Base-by-base conservation (phyloP, 2,329 filamentous ascomycete species). In the Nigrograna mackinnonii region DNA sequence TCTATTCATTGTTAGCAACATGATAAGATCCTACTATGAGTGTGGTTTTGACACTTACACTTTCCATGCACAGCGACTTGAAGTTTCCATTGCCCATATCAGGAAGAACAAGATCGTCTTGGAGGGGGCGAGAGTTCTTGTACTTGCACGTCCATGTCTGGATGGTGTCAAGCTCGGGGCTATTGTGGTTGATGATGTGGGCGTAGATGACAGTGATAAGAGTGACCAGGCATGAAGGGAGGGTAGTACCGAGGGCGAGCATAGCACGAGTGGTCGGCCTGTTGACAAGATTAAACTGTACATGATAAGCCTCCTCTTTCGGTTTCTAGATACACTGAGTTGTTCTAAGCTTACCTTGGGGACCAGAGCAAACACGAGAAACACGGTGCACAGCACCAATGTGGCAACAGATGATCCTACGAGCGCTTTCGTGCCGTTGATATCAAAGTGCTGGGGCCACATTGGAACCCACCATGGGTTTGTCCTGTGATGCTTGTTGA, bases 381-480 rank as follows among this genome's bases (percentile, higher is more conserved):
- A 70, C 4, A 59, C 46, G 16, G 54, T 43, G 11, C 70, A 73
- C n/a, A 75, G 49, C 1, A 73, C 47, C 1, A 74, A 33, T 1
- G 72, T 62, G 1, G 67, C 60, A 0, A 62, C 60, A 1, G 62
- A 58, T 2, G 69, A 67, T 1, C 68, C 73, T 22, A 76, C 60
- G 12, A 74, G 46, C 0, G 62, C 63, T 22, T 70, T 68, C 4
- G 75, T 69, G 13, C 73, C 73, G 14, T 66, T 58, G 2, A 66
- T 66, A 31, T 76, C 67, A 49, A 77, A 77, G 53, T 77, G 74
- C 7, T 68, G 64, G 1, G 68, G 69, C 74, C 74, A 77, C 31
- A 77, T 50, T 2, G 73, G 72, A 4, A 76, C 58, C 65, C 73
- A 75, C 72, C 73, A 77, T 18, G 68, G 68, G 49, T 76, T 76